These are phyloP conservation scores for Aspergillus nanangensis DNA, from an alignment of 495 filamentous ascomycete genomes.

Conservation along the genomic window DNA sequence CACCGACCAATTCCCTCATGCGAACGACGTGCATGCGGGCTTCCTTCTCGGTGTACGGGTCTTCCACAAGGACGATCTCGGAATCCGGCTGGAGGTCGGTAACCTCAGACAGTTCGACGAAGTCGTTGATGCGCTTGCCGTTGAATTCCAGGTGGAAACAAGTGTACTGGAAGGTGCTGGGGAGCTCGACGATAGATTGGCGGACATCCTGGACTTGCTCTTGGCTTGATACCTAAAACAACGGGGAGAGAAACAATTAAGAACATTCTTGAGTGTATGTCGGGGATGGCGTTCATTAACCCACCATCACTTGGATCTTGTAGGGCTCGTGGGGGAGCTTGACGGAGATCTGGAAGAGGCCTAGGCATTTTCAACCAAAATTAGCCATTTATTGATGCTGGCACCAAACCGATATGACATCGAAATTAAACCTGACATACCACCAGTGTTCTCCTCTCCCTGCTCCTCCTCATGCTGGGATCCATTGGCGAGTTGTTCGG, in stretches of 20 bases:
- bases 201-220: conserved; percentile 97
- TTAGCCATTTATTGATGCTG: too few relatives aligned
- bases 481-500: conserved; percentile 34
- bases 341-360: conserved; percentile 76
- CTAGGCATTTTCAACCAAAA: too few relatives aligned
- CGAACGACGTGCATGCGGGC: conserved; percentile 90
- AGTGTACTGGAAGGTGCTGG: conserved; percentile 92
- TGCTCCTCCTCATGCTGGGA: conserved; percentile 26
- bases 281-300: conserved; percentile 10
- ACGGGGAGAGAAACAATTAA: conserved; percentile 13
- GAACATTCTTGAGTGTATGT: background rate
- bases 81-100: conserved; percentile 69
- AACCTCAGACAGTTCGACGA: conserved; percentile 87
- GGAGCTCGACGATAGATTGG: conserved; percentile 91
- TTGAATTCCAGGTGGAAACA: conserved; percentile 97
- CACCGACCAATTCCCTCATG: conserved; percentile 87
- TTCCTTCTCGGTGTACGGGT: conserved; percentile 98
- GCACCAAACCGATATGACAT: background rate
- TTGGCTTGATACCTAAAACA: conserved; percentile 73
- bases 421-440: conserved; percentile 20
- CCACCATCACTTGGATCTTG: conserved; percentile 79
- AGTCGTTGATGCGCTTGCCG: conserved; percentile 86
- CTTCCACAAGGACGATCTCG: conserved; percentile 78
- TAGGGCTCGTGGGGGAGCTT: conserved; percentile 76
- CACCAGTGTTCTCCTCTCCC: conserved; percentile 38